A percentile compares a stretch with the other conserved stretches of the same genome.
Conservation (phyloP, 176 grass and related monocot genomes). For the Eremochloa ophiuroides region DNA sequence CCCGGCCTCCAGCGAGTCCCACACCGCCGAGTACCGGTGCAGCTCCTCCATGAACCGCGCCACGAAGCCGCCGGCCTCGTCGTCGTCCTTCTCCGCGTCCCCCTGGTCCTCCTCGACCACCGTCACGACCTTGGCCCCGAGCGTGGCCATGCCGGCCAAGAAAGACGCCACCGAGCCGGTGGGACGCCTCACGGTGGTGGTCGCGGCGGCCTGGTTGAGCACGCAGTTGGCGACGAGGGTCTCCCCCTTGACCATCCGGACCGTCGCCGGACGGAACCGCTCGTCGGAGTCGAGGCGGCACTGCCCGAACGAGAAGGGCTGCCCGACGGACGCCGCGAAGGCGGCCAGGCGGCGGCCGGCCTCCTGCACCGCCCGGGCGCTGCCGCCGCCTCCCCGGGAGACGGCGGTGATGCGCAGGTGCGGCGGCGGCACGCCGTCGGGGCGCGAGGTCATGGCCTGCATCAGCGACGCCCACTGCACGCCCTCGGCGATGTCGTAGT, state of each 20-base stretch:
- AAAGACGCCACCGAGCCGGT: slow-evolving; percentile 45
- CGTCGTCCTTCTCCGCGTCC: slow-evolving; percentile 22
- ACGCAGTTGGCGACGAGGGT: slow-evolving; percentile 56
- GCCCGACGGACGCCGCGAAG: slow-evolving; percentile 60
- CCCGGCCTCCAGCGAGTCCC: slow-evolving; percentile 69
- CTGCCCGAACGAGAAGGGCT: slow-evolving; percentile 71
- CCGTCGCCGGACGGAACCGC: slow-evolving; percentile 43
- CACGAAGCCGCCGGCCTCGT: slow-evolving; percentile 35
- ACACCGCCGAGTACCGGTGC: slow-evolving; percentile 60
- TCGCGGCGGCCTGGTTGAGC: slow-evolving; percentile 46
- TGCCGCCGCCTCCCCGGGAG: slow-evolving; percentile 36
- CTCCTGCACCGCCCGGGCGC: slow-evolving; percentile 46
- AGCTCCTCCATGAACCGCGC: slow-evolving; percentile 56
- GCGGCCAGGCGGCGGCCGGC: slow-evolving; percentile 49
- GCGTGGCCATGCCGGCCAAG: slow-evolving; percentile 38
- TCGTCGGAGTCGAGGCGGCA: slow-evolving; percentile 63
- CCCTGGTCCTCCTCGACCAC: slow-evolving; percentile 55
- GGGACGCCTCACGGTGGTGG: slow-evolving; percentile 15
- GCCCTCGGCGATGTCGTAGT: slow-evolving; percentile 82
- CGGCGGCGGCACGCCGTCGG: slow-evolving; percentile 42
- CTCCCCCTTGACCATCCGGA: slow-evolving; percentile 64
- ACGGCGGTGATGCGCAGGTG: slow-evolving; percentile 75
- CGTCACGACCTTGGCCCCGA: slow-evolving; percentile 51
- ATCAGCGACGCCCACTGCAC: slow-evolving; percentile 79
- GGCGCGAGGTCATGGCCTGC: slow-evolving; percentile 57